Evolutionary conservation across 805 yeast species (phyloP).

Genomic region (Groenewaldozyma tartarivorans): DNA sequence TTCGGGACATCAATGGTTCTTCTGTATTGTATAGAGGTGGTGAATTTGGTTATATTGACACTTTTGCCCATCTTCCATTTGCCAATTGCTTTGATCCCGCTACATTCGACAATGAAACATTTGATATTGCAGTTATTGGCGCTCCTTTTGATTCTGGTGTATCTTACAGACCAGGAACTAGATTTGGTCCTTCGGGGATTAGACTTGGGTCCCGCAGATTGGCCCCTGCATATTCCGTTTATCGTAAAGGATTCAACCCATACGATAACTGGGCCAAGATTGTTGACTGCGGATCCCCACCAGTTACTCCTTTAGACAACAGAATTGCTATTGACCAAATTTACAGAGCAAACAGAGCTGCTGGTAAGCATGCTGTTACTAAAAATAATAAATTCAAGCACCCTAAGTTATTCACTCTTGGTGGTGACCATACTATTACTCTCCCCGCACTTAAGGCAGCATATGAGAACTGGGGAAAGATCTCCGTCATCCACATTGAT

Average conservation of each 20-base stretch:
- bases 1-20: constrained; percentile 33
- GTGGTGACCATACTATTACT: constrained; percentile 71
- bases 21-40: constrained; percentile 32
- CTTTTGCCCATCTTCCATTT: constrained; percentile 58
- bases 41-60: constrained; percentile 38
- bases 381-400: constrained; percentile 31
- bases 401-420: constrained; percentile 57
- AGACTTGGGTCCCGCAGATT: constrained; percentile 34
- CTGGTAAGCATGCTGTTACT: constrained; percentile 21
- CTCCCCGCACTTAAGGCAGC: constrained; percentile 59
- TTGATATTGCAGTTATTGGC: constrained; percentile 66
- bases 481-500: constrained; percentile 64
- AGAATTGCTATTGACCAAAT: constrained; percentile 49
- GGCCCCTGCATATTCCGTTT: constrained; percentile 24
- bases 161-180: constrained; percentile 67
- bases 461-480: constrained; percentile 47
- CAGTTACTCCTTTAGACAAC: constrained; percentile 55
- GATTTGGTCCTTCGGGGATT: constrained; percentile 57
- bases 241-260: constrained; percentile 53
- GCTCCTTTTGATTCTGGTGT: constrained; percentile 80
- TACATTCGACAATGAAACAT: constrained; percentile 23
- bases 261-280: constrained; percentile 47
- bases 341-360: constrained; percentile 39
- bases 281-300: constrained; percentile 56
- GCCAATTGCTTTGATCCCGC: constrained; percentile 44